Evolutionary conservation across 371 early-diverging fungal genomes (phyloP).

Genomic region (Mucor velutinosus): DNA sequence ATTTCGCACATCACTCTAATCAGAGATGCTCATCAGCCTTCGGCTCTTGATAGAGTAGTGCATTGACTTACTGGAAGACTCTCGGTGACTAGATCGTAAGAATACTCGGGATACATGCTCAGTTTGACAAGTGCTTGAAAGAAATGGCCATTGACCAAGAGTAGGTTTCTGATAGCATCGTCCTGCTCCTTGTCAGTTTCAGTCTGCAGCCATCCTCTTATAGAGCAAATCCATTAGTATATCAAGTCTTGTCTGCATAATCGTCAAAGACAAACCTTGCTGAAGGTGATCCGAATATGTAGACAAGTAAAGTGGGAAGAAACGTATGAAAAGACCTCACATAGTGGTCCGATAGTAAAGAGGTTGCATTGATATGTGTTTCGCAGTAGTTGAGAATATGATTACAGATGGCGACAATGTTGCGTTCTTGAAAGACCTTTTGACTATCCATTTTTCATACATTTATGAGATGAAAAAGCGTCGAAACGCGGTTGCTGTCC

Average conservation of each 20-base stretch:
- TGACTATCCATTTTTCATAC: slow-evolving; percentile 10
- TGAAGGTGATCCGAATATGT: slow-evolving; percentile 41
- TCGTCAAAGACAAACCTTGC: slow-evolving; percentile 21
- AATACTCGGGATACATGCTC: slow-evolving; percentile 27
- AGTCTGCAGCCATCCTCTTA: slow-evolving; percentile 42
- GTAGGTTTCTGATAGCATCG: slow-evolving; percentile 20
- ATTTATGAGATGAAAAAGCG: not conserved
- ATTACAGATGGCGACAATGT: slow-evolving; percentile 12
- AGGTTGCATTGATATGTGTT: not conserved
- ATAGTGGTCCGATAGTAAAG: not conserved
- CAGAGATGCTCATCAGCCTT: slow-evolving; percentile 10
- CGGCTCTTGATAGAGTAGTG: not conserved
- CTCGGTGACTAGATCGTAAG: slow-evolving; percentile 31
- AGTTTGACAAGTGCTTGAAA: slow-evolving; percentile 26
- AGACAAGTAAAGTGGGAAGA: slow-evolving; percentile 33
- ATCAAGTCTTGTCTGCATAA: not conserved
- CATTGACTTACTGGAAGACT: slow-evolving; percentile 31
- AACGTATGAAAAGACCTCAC: slow-evolving; percentile 11
- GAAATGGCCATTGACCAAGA: slow-evolving; percentile 29
- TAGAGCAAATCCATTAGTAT: too few relatives aligned
- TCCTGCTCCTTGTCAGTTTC: slow-evolving; percentile 25
- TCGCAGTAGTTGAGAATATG: slow-evolving; percentile 18
- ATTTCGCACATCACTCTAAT: slow-evolving; percentile 24
- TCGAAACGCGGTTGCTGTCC: not conserved
- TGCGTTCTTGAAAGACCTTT: slow-evolving; percentile 13